Evolutionary conservation across 78 protist species (phyloP).

Genomic region (Parvularia atlantis): DNA sequence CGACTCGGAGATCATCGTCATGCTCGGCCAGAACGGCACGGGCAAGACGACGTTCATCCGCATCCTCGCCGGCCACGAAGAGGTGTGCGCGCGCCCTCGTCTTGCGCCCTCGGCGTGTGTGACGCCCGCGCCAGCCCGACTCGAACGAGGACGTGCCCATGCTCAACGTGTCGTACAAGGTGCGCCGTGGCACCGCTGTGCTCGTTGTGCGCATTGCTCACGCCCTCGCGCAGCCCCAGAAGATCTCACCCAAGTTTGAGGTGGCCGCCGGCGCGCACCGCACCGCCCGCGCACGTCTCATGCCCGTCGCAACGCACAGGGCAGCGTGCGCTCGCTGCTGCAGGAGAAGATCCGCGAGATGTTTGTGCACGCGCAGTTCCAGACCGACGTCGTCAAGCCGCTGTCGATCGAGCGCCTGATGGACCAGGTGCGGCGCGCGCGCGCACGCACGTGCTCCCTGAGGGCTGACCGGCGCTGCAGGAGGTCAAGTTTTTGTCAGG

Average conservation of each 20-base stretch:
- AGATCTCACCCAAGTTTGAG: conserved; percentile 90
- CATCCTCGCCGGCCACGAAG: conserved; percentile 88
- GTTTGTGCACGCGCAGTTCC: conserved; percentile 87
- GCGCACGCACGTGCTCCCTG: not conserved
- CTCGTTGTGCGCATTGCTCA: too few relatives aligned
- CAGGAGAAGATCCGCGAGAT: conserved; percentile 72
- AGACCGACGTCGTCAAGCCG: conserved; percentile 93
- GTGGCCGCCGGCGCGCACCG: not conserved
- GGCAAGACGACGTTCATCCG: conserved; percentile 99
- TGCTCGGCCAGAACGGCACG: conserved; percentile 99
- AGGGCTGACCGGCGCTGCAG: not conserved
- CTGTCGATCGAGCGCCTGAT: conserved; percentile 71
- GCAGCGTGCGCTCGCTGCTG: conserved; percentile 79
- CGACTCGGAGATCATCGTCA: conserved; percentile 95
- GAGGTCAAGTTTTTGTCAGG: conserved; percentile 91
- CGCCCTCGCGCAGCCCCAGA: too few relatives aligned
- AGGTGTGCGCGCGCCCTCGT: not conserved
- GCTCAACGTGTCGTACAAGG: conserved; percentile 90
- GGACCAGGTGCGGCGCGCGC: conserved; percentile 59
- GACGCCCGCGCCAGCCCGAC: conserved; percentile 54
- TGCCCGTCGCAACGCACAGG: not conserved
- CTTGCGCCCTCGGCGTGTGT: conserved; percentile 24
- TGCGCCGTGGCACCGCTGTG: too few relatives aligned
- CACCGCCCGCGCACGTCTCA: not conserved
- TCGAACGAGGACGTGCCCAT: conserved; percentile 53